Evolutionary conservation across 768 basidiomycete genomes (phyloP).

Genomic region (Artomyces pyxidatus): DNA sequence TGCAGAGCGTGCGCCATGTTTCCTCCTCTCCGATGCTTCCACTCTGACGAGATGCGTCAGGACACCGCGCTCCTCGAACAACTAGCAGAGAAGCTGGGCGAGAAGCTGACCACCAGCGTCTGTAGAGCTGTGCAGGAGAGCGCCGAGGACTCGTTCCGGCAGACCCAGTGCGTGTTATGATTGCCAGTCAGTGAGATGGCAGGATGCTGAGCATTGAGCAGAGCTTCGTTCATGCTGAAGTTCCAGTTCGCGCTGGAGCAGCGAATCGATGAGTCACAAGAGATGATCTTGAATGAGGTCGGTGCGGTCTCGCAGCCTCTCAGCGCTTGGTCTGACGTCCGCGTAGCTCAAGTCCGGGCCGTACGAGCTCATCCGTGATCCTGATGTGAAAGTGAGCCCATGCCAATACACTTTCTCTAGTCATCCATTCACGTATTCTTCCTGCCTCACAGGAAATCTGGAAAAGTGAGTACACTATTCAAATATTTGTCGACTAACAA

Average conservation of each 20-base stretch:
- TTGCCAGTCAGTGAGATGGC: background rate
- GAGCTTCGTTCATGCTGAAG: constrained; percentile 11
- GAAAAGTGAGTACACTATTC: constrained; percentile 7
- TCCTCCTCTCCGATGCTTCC: background rate
- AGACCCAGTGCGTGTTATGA: constrained; percentile 8
- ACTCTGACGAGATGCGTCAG: background rate
- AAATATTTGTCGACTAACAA: too few relatives aligned
- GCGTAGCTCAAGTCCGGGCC: constrained; percentile 8
- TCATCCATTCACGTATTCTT: background rate
- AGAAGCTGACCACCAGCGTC: constrained; percentile 4
- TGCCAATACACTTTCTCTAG: background rate
- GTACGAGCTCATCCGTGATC: constrained; percentile 7
- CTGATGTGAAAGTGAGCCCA: constrained; percentile 6
- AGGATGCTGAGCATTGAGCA: too few relatives aligned
- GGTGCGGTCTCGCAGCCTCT: background rate
- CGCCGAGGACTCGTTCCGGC: background rate
- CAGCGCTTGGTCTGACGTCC: background rate
- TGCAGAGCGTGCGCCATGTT: constrained; percentile 1
- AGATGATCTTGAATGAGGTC: constrained; percentile 10
- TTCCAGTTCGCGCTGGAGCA: constrained; percentile 7
- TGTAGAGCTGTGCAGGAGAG: constrained; percentile 1
- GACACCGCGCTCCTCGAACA: constrained; percentile 2
- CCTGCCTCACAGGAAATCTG: constrained; percentile 1
- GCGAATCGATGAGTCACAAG: constrained; percentile 8
- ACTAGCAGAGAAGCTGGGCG: constrained; percentile 4